A percentile compares a stretch with the other conserved stretches of the same genome.
phyloP scores from a whole-genome alignment of 202 grass and related monocot genomes.

The Hordeum pubiflorum region DNA sequence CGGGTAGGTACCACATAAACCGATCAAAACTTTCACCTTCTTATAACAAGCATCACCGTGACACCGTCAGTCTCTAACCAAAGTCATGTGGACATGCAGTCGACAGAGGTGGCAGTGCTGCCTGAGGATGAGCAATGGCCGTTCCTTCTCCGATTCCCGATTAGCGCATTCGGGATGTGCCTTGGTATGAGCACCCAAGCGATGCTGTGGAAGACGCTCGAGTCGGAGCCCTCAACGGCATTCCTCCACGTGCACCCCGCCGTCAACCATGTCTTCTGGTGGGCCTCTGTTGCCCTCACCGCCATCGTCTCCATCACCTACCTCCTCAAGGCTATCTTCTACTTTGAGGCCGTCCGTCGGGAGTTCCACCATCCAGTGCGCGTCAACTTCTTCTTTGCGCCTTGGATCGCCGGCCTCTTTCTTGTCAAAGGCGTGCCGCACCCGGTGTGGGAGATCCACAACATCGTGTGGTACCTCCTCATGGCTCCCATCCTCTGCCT shows the following conservation, averaged over 20 bases:
- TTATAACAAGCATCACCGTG: too few relatives aligned
- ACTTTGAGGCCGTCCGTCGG: neutral
- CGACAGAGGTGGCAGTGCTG: neutral
- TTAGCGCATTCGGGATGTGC: neutral
- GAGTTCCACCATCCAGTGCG: neutral
- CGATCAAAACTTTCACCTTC: neutral
- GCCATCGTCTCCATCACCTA: neutral
- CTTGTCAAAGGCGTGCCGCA: neutral
- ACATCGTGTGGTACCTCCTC: neutral
- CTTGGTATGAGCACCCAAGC: neutral
- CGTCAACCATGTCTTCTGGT: neutral
- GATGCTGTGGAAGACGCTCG: neutral
- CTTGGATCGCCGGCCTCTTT: neutral
- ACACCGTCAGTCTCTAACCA: neutral
- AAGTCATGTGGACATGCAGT: neutral
- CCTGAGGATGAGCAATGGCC: neutral
- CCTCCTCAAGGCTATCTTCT: neutral
- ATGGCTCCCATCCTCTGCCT: neutral
- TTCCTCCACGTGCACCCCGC: neutral
- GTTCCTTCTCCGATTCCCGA: neutral
- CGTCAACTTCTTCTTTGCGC: neutral
- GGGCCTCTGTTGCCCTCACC: neutral
- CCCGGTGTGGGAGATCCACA: neutral
- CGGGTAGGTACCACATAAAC: neutral
- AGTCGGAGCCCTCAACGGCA: neutral